Conservation (phyloP, 108 stramenopile species). For the Nitzschia putrida region DNA sequence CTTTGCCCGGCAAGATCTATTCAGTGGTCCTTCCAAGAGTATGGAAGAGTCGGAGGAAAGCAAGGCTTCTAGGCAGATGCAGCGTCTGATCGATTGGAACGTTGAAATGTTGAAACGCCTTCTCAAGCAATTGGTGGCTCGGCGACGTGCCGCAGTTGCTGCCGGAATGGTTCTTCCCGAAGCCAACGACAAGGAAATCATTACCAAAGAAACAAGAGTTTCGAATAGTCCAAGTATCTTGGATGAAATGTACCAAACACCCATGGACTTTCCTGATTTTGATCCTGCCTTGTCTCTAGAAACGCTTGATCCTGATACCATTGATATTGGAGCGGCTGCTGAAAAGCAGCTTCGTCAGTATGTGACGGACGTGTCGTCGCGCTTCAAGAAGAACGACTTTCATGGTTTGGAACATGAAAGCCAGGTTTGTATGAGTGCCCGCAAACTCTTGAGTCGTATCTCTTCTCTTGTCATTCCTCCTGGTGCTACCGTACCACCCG, state of each 20-base stretch:
- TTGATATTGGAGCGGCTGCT: not conserved
- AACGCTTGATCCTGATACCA: constrained; percentile 7
- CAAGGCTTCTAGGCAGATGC: constrained; percentile 7
- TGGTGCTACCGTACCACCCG: not conserved
- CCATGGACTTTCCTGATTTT: constrained; percentile 13
- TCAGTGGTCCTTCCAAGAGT: not conserved
- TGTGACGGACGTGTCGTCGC: constrained; percentile 26
- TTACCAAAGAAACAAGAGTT: not conserved
- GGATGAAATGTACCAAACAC: constrained; percentile 22
- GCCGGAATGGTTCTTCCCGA: not conserved
- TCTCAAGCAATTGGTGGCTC: constrained; percentile 22
- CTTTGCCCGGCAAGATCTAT: not conserved
- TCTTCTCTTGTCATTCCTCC: constrained; percentile 2
- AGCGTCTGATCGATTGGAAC: constrained; percentile 37
- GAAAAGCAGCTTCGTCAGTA: constrained; percentile 26
- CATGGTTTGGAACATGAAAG: constrained; percentile 47
- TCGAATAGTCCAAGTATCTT: not conserved
- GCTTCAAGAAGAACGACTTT: constrained; percentile 35
- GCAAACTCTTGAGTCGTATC: constrained; percentile 38
- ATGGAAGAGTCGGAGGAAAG: not conserved
- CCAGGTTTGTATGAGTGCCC: constrained; percentile 44
- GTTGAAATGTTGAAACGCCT: constrained; percentile 25
- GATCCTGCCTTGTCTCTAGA: constrained; percentile 6
- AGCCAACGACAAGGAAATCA: no score
- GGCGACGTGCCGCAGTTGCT: constrained; percentile 1